Conservation (phyloP, 1,139 yeast genomes). For the Blastobotrys ciferrii region DNA sequence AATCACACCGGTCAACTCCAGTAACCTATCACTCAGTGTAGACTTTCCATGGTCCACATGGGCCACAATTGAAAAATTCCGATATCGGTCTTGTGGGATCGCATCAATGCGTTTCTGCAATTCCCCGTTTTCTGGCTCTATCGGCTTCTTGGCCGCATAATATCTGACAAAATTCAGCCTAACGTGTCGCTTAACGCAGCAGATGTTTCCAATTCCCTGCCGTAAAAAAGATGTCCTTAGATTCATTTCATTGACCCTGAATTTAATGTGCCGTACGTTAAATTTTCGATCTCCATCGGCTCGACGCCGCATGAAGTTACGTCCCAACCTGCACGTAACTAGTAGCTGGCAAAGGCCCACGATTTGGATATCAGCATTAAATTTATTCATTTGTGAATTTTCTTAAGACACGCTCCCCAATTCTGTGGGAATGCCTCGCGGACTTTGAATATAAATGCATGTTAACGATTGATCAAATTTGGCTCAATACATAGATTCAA, state of each 20-base stretch:
- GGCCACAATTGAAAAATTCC: slow-evolving; percentile 93
- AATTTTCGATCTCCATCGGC: neutral
- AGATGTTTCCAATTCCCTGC: neutral
- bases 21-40: slow-evolving; percentile 79
- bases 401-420: too few relatives aligned
- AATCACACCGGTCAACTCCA: slow-evolving; percentile 88
- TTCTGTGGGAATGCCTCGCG: too few relatives aligned
- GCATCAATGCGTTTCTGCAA: slow-evolving; percentile 54
- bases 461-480: too few relatives aligned
- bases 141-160: neutral
- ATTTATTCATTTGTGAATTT: too few relatives aligned
- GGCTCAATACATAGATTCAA: too few relatives aligned
- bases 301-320: neutral
- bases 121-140: slow-evolving; percentile 5
- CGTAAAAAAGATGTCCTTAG: neutral
- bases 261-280: too few relatives aligned
- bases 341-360: too few relatives aligned
- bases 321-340: too few relatives aligned
- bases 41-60: slow-evolving; percentile 99
- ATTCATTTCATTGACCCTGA: neutral
- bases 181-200: neutral
- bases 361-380: too few relatives aligned
- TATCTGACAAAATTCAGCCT: neutral
- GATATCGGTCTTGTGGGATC: slow-evolving; percentile 77
- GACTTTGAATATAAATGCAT: too few relatives aligned